Percentiles rank a stretch among this genome's conserved stretches.
phyloP scores from a whole-genome alignment of 495 filamentous ascomycete species.

The Hyaloscypha variabilis region DNA sequence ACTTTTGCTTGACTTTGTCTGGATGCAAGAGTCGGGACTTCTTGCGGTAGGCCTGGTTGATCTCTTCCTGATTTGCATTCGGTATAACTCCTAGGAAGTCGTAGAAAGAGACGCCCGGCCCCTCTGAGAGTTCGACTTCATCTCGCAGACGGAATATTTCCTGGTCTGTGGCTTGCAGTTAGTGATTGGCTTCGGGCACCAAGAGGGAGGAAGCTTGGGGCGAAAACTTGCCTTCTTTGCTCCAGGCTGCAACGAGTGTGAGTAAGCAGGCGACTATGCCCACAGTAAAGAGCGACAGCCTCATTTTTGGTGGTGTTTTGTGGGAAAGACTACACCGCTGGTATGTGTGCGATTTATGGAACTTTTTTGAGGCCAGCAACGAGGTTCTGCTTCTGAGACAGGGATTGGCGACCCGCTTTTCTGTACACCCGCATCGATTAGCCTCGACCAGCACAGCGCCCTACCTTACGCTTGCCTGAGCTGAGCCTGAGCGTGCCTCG shows the following conservation, averaged over 20 bases:
- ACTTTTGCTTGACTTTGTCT: conserved; percentile 89
- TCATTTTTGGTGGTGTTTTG: conserved; percentile 31
- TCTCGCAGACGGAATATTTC: conserved; percentile 96
- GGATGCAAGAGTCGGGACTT: conserved; percentile 82
- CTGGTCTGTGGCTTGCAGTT: conserved; percentile 63
- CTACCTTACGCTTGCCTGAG: neutral
- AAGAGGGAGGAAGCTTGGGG: conserved; percentile 10
- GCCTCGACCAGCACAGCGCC: neutral
- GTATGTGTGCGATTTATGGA: conserved; percentile 25
- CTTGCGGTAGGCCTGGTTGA: conserved; percentile 92
- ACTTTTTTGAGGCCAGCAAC: conserved; percentile 21
- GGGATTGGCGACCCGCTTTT: neutral
- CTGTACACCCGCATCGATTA: neutral
- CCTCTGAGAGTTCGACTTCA: conserved; percentile 78
- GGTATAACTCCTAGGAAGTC: conserved; percentile 78
- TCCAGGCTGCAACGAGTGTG: conserved; percentile 72
- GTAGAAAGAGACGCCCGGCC: conserved; percentile 87
- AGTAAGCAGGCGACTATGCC: conserved; percentile 60
- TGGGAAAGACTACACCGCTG: conserved; percentile 17
- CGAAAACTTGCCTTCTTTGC: conserved; percentile 71
- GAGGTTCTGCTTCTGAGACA: conserved; percentile 2
- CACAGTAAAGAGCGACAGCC: conserved; percentile 44
- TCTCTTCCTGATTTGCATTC: conserved; percentile 79
- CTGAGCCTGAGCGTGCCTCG: neutral
- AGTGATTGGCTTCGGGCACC: conserved; percentile 22